Conservation (phyloP, 371 early-diverging fungal species). For the Dentiscutata heterogama region DNA sequence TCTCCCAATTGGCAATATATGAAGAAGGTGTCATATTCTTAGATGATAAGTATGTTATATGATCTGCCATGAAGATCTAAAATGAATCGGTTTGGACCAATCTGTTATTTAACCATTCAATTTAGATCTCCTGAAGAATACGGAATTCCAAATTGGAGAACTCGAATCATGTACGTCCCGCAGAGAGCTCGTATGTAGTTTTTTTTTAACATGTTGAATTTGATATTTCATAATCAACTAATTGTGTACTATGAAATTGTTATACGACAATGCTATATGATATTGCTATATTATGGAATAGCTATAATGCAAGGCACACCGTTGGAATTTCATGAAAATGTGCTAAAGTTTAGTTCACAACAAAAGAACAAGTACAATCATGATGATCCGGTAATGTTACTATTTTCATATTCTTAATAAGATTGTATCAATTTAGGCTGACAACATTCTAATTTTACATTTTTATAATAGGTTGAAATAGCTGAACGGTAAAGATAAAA, state of each 20-base stretch:
- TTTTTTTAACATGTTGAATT: background rate
- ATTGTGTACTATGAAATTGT: background rate
- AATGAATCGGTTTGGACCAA: background rate
- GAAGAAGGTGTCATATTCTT: slow-evolving; percentile 71
- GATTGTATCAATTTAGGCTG: background rate
- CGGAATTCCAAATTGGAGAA: slow-evolving; percentile 81
- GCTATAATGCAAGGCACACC: slow-evolving; percentile 82
- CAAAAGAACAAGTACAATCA: slow-evolving; percentile 51
- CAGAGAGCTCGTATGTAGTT: slow-evolving; percentile 69
- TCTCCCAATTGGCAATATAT: slow-evolving; percentile 78
- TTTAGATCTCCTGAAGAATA: slow-evolving; percentile 63
- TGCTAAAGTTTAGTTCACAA: slow-evolving; percentile 69
- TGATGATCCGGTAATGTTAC: slow-evolving; percentile 67
- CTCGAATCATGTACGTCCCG: slow-evolving; percentile 87
- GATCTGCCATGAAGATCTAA: background rate
- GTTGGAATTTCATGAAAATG: slow-evolving; percentile 69
- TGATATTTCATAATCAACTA: background rate
- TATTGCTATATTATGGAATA: background rate
- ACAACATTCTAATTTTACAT: background rate
- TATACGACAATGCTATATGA: background rate
- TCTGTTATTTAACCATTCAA: background rate
- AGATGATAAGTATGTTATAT: slow-evolving; percentile 58
- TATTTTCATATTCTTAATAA: background rate
- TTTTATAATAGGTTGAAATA: slow-evolving; percentile 38
- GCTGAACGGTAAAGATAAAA: slow-evolving; percentile 23